A percentile compares a stretch with the other conserved stretches of the same genome.
Conservation (phyloP, 1,284 basidiomycete species). For the Austroboletus novae-zelandiae region DNA sequence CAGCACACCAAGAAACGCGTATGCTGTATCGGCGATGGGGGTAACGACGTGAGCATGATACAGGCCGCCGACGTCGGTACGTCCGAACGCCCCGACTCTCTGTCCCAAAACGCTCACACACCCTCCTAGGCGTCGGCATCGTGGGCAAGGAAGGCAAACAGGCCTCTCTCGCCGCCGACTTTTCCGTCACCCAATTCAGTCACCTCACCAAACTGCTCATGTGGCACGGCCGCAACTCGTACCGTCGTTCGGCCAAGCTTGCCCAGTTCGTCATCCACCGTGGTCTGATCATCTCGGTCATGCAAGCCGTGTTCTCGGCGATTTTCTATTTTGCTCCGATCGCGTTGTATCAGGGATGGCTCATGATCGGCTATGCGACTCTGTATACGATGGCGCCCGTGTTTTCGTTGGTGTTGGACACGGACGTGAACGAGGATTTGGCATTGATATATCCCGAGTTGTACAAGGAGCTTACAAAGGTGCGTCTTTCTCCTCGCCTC, state of each 20-base stretch:
- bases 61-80: constrained; percentile 91
- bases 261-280: constrained; percentile 99
- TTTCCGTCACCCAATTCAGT: constrained; percentile 96
- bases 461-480: constrained; percentile 97
- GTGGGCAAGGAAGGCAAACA: constrained; percentile 99
- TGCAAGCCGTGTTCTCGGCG: constrained; percentile 95
- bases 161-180: constrained; percentile 96
- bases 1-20: constrained; percentile 90
- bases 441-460: constrained; percentile 96
- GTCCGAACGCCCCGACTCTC: constrained; percentile 29
- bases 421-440: constrained; percentile 94
- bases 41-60: constrained; percentile 96
- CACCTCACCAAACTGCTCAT: constrained; percentile 93
- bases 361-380: constrained; percentile 98
- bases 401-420: constrained; percentile 94
- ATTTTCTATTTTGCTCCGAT: constrained; percentile 99
- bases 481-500: constrained; percentile 22
- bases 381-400: constrained; percentile 99
- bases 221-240: constrained; percentile 97
- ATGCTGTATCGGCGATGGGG: constrained; percentile 96
- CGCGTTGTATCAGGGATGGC: constrained; percentile 96
- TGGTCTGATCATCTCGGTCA: constrained; percentile 96
- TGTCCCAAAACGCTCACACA: neutral
- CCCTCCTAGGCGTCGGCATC: constrained; percentile 83
- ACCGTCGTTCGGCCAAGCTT: constrained; percentile 95